Conservation (phyloP, 768 basidiomycete genomes). For the Galerina marginata region DNA sequence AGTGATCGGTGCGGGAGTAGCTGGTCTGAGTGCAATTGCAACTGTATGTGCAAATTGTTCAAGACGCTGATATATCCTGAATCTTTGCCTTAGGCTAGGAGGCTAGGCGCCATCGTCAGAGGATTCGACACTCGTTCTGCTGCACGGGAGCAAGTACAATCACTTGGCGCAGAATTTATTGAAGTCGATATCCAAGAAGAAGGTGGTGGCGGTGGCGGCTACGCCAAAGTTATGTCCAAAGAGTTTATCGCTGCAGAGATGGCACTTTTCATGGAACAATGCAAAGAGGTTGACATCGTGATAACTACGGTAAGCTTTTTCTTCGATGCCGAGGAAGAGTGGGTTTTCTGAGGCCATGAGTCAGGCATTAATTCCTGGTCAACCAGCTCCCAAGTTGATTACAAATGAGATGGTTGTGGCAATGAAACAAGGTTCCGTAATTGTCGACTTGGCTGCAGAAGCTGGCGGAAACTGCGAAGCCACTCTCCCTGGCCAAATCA, state of each 20-base stretch:
- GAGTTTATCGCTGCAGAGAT: slow-evolving; percentile 90
- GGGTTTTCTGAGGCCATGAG: background rate
- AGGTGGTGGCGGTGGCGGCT: slow-evolving; percentile 82
- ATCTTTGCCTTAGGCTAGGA: slow-evolving; percentile 57
- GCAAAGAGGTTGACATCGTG: slow-evolving; percentile 88
- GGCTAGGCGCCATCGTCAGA: slow-evolving; percentile 87
- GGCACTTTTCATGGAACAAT: slow-evolving; percentile 87
- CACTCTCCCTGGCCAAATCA: slow-evolving; percentile 77
- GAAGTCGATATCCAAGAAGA: slow-evolving; percentile 83
- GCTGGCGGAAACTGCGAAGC: slow-evolving; percentile 90
- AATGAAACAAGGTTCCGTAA: slow-evolving; percentile 92
- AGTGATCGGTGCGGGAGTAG: slow-evolving; percentile 89
- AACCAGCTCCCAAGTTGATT: slow-evolving; percentile 85
- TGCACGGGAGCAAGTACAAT: slow-evolving; percentile 88
- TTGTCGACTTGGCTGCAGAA: slow-evolving; percentile 88
- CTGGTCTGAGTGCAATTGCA: slow-evolving; percentile 86
- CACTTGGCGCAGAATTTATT: slow-evolving; percentile 89
- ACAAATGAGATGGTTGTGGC: slow-evolving; percentile 84
- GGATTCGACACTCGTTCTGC: slow-evolving; percentile 88
- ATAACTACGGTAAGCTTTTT: slow-evolving; percentile 70
- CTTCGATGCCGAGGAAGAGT: background rate
- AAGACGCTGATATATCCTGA: background rate
- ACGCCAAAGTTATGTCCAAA: slow-evolving; percentile 91
- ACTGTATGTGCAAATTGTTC: slow-evolving; percentile 52
- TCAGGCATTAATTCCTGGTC: slow-evolving; percentile 84